Evolutionary conservation across 2,329 filamentous ascomycete genomes (phyloP).

Genomic region (Drechslera avenae): DNA sequence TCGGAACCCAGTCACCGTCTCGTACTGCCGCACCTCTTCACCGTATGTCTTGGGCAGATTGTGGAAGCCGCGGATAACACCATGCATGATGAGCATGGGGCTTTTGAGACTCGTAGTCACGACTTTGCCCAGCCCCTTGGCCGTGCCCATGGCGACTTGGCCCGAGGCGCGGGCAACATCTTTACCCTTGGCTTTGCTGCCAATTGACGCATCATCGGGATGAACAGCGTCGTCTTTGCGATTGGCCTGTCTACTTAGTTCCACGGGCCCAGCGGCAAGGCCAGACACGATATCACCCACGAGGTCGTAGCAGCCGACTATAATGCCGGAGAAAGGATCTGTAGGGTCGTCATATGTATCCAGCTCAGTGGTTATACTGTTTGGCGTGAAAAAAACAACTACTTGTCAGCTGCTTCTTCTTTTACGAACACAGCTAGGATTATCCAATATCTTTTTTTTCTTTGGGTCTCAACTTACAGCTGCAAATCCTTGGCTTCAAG

Average conservation of each 20-base stretch:
- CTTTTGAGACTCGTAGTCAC: constrained; percentile 73
- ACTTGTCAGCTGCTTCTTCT: no score
- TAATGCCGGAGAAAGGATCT: constrained; percentile 28
- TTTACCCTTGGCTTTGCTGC: neutral
- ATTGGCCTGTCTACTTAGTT: constrained; percentile 22
- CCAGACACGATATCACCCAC: constrained; percentile 29
- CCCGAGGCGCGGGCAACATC: constrained; percentile 17
- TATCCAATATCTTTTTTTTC: no score
- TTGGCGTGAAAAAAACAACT: no score
- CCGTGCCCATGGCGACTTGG: constrained; percentile 67
- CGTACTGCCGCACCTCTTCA: constrained; percentile 73
- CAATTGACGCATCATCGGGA: neutral
- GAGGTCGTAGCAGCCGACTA: constrained; percentile 30
- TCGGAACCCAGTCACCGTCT: constrained; percentile 75
- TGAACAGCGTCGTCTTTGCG: constrained; percentile 1
- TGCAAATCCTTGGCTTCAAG: constrained; percentile 32
- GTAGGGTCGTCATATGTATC: constrained; percentile 26
- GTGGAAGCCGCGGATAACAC: constrained; percentile 80
- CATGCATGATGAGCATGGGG: constrained; percentile 81
- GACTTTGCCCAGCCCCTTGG: constrained; percentile 69
- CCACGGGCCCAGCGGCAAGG: constrained; percentile 28
- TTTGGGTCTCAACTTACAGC: constrained; percentile 26
- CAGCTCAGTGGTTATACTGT: constrained; percentile 18
- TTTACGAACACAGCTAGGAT: no score
- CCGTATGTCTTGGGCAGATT: constrained; percentile 84